Percentiles rank a stretch among this genome's conserved stretches.
Evolutionary conservation across 495 filamentous ascomycete genomes (phyloP).

Genomic region (Trichoderma reesei): DNA sequence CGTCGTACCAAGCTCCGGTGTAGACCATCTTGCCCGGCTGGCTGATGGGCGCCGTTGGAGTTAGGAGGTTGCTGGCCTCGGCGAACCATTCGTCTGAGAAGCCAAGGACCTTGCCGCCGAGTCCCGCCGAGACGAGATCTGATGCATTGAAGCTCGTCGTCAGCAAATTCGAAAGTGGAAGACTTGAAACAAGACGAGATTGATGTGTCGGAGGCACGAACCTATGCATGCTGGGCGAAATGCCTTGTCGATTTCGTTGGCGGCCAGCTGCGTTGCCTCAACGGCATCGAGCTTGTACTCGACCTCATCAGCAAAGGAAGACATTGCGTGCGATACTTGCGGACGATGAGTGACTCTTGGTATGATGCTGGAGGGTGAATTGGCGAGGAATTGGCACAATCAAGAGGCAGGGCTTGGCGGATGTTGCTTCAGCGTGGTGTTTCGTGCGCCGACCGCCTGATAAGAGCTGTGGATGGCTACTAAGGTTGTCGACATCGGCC

Average conservation of each 20-base stretch:
- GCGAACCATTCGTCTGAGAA: constrained; percentile 89
- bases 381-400: neutral
- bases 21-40: constrained; percentile 75
- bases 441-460: neutral
- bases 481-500: too few relatives aligned
- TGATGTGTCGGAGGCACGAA: constrained; percentile 30
- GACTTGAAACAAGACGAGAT: neutral
- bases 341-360: neutral
- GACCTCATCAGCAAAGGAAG: constrained; percentile 22
- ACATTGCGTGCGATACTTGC: neutral
- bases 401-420: neutral
- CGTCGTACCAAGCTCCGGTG: constrained; percentile 89
- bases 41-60: constrained; percentile 61
- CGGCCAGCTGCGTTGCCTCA: constrained; percentile 36
- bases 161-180: neutral
- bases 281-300: constrained; percentile 40
- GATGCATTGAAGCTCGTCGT: neutral
- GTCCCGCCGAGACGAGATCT: constrained; percentile 68
- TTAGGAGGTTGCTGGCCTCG: constrained; percentile 68
- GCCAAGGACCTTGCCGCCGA: constrained; percentile 65
- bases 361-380: neutral
- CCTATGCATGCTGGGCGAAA: constrained; percentile 63
- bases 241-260: constrained; percentile 57
- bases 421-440: neutral
- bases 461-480: neutral